Percentiles rank a stretch among this genome's conserved stretches.
These are phyloP conservation scores for Candida glucosophila DNA, from an alignment of 1,139 yeast species.

Conservation along the genomic window DNA sequence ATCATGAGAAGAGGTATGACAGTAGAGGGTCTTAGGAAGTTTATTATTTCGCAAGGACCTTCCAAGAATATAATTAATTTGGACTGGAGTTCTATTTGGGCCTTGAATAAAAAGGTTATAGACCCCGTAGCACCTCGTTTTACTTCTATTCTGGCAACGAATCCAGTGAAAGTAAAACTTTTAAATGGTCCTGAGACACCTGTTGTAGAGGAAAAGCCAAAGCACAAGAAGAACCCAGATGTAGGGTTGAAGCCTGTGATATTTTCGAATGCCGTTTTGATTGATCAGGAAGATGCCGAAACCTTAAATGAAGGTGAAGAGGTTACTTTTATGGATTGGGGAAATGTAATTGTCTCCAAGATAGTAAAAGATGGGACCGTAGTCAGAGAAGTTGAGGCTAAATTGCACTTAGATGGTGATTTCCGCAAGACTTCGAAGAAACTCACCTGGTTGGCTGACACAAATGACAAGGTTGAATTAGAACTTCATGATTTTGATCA, in stretches of 20 bases:
- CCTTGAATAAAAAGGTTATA: slow-evolving; percentile 82
- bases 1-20: slow-evolving; percentile 97
- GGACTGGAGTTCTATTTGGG: slow-evolving; percentile 92
- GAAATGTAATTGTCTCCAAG: slow-evolving; percentile 71
- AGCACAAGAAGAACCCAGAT: slow-evolving; percentile 86
- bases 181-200: slow-evolving; percentile 58
- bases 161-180: slow-evolving; percentile 54
- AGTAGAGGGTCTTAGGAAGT: slow-evolving; percentile 83
- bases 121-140: slow-evolving; percentile 91
- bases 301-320: slow-evolving; percentile 64
- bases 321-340: slow-evolving; percentile 94
- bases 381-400: slow-evolving; percentile 58
- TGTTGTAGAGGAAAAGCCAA: slow-evolving; percentile 61
- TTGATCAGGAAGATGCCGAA: slow-evolving; percentile 81
- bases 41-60: slow-evolving; percentile 86
- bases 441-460: slow-evolving; percentile 83
- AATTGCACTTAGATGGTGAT: slow-evolving; percentile 82
- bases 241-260: slow-evolving; percentile 74
- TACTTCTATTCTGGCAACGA: slow-evolving; percentile 53
- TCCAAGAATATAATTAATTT: slow-evolving; percentile 84
- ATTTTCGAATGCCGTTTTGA: slow-evolving; percentile 48
- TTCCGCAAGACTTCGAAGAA: slow-evolving; percentile 89
- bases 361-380: slow-evolving; percentile 48
- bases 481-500: slow-evolving; percentile 85
- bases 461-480: slow-evolving; percentile 54